phyloP scores from a whole-genome alignment of 208 protist species.

The Phytomonas sp. region DNA sequence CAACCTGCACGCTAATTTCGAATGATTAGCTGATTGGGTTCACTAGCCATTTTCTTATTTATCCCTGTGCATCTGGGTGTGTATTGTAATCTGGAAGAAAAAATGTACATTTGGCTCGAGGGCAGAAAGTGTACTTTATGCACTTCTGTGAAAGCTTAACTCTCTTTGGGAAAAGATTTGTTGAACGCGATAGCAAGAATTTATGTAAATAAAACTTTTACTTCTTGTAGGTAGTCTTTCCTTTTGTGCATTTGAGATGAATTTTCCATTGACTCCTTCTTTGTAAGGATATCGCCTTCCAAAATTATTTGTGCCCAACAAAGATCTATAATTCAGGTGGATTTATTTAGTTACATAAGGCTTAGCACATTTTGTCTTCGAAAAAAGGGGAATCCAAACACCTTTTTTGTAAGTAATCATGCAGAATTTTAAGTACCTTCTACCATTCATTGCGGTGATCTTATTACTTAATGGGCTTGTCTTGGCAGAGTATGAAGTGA shows the following conservation, averaged over 20 bases:
- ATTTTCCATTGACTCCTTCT: not conserved
- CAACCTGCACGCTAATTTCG: not conserved
- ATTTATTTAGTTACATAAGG: not conserved
- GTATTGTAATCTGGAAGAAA: not conserved
- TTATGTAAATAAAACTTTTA: not conserved
- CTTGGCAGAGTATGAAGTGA: slow-evolving; percentile 44
- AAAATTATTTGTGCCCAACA: not conserved
- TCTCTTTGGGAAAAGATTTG: not conserved
- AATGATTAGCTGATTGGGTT: not conserved
- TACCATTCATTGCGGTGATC: slow-evolving; percentile 14
- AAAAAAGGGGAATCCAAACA: not conserved
- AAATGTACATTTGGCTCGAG: not conserved
- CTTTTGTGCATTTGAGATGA: not conserved
- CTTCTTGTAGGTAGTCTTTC: not conserved
- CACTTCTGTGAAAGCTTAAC: not conserved
- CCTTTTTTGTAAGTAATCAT: not conserved
- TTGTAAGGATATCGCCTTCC: not conserved
- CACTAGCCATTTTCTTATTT: not conserved
- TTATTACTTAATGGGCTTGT: slow-evolving; percentile 14
- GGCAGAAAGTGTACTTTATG: not conserved
- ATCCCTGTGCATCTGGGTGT: not conserved
- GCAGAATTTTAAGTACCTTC: slow-evolving; percentile 1
- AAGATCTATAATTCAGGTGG: not conserved
- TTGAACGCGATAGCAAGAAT: not conserved
- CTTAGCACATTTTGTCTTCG: not conserved